Conservation (phyloP, 2,329 filamentous ascomycete genomes). For the Trichoderma atrobrunneum region DNA sequence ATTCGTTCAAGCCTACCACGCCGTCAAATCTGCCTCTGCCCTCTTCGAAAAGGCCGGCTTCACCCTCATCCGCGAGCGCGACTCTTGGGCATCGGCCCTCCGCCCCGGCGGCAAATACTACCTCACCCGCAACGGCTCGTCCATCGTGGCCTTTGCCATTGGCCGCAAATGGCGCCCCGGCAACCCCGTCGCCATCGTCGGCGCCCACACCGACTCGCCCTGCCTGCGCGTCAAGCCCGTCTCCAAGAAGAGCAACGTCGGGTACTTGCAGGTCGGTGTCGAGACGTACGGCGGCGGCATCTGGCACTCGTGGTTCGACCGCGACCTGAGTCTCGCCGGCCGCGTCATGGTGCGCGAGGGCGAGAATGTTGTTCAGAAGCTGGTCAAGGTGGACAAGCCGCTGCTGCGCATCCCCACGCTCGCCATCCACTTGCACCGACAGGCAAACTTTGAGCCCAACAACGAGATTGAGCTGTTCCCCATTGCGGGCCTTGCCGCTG, state of each 20-base stretch:
- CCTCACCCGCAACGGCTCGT: constrained; percentile 88
- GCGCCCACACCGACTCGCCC: constrained; percentile 93
- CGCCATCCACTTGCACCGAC: constrained; percentile 88
- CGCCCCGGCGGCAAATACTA: constrained; percentile 93
- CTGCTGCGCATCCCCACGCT: constrained; percentile 90
- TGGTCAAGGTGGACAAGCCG: constrained; percentile 87
- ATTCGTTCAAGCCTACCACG: constrained; percentile 80
- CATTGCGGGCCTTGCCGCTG: constrained; percentile 81
- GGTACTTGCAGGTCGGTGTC: constrained; percentile 91
- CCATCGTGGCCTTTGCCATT: constrained; percentile 88
- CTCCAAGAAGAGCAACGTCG: constrained; percentile 80
- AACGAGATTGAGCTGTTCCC: constrained; percentile 96
- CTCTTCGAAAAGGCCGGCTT: constrained; percentile 83
- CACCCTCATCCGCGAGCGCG: constrained; percentile 81
- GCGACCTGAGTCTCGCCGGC: constrained; percentile 87
- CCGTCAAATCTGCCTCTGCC: constrained; percentile 73
- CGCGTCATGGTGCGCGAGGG: constrained; percentile 76
- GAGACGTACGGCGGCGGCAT: constrained; percentile 96
- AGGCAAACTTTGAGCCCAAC: constrained; percentile 86
- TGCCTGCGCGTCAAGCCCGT: constrained; percentile 91
- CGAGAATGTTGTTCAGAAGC: constrained; percentile 72
- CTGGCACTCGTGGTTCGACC: constrained; percentile 98
- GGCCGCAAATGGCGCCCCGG: constrained; percentile 88
- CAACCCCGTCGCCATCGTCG: constrained; percentile 88
- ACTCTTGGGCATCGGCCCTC: constrained; percentile 78